A percentile compares a stretch with the other conserved stretches of the same genome.
Evolutionary conservation across 257 asterid species (phyloP).

Genomic region (Orobanche coerulescens): DNA sequence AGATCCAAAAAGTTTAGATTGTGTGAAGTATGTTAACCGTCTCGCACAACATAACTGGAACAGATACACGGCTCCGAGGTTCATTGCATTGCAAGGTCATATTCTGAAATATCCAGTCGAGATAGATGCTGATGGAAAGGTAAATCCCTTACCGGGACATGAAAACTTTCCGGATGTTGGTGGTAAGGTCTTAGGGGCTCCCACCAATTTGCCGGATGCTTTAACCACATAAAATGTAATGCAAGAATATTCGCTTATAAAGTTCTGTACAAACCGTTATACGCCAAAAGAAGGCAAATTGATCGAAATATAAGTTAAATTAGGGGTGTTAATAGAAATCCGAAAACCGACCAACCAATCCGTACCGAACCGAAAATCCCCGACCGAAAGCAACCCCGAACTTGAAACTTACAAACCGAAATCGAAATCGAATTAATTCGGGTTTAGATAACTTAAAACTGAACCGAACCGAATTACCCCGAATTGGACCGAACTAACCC

Average conservation of each 20-base stretch:
- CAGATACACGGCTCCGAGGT: conserved; percentile 35
- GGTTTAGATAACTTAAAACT: too few relatives aligned
- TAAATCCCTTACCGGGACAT: conserved; percentile 31
- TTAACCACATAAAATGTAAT: conserved; percentile 60
- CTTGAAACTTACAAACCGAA: too few relatives aligned
- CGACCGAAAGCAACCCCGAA: too few relatives aligned
- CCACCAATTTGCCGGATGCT: conserved; percentile 73
- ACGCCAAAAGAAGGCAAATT: conserved; percentile 6
- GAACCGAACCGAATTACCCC: too few relatives aligned
- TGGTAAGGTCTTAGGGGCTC: conserved; percentile 59
- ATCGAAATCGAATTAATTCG: too few relatives aligned
- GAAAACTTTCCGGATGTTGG: conserved; percentile 65
- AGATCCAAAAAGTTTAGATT: conserved; percentile 33
- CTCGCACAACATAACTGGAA: conserved; percentile 48
- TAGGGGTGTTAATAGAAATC: too few relatives aligned
- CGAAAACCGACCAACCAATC: too few relatives aligned
- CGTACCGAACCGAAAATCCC: too few relatives aligned
- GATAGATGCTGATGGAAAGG: conserved; percentile 46
- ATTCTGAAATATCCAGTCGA: conserved; percentile 53
- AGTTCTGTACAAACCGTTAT: neutral
- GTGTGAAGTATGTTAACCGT: conserved; percentile 39
- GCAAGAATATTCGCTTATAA: neutral
- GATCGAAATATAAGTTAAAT: neutral
- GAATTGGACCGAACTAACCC: too few relatives aligned
- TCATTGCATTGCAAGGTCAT: conserved; percentile 47